phyloP scores from a whole-genome alignment of 208 protist genomes.

The Herpetomonas samuelpessoai region DNA sequence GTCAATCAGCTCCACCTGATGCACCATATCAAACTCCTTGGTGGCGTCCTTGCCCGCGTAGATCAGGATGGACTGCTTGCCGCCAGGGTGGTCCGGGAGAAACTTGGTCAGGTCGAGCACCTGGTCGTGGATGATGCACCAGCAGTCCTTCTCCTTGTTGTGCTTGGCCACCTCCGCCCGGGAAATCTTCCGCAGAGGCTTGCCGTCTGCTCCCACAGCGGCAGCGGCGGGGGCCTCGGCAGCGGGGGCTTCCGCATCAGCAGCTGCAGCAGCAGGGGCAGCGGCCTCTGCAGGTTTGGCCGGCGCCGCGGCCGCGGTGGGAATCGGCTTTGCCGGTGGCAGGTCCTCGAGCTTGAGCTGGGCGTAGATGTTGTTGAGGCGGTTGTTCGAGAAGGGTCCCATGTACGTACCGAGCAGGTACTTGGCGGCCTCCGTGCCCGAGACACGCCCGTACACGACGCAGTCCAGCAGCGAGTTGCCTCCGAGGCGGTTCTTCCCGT shows the following conservation, averaged over 20 bases:
- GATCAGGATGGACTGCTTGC: conserved; percentile 44
- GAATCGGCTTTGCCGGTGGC: conserved; percentile 29
- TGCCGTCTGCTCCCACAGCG: conserved; percentile 4
- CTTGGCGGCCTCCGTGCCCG: conserved; percentile 47
- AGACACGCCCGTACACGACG: conserved; percentile 91
- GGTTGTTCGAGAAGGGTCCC: conserved; percentile 48
- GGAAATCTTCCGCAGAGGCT: conserved; percentile 23
- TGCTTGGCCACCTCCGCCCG: conserved; percentile 62
- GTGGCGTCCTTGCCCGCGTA: conserved; percentile 66
- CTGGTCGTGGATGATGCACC: conserved; percentile 37
- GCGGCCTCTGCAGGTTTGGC: background rate
- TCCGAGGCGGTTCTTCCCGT: too few relatives aligned
- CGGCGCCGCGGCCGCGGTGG: conserved; percentile 12
- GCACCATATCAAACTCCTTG: conserved; percentile 53
- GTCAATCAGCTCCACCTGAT: conserved; percentile 44
- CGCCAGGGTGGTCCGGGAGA: conserved; percentile 57
- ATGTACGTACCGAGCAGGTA: conserved; percentile 41
- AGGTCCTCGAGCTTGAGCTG: conserved; percentile 35
- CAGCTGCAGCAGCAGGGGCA: conserved; percentile 3
- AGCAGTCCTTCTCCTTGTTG: conserved; percentile 60
- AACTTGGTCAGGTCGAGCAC: conserved; percentile 61
- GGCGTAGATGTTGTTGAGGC: conserved; percentile 45
- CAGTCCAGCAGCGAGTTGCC: too few relatives aligned
- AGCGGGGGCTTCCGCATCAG: conserved; percentile 2
- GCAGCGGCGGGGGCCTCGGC: conserved; percentile 7